These are phyloP conservation scores for Stenogyne calaminthoides DNA, from an alignment of 305 asterid genomes.

Conservation along the genomic window DNA sequence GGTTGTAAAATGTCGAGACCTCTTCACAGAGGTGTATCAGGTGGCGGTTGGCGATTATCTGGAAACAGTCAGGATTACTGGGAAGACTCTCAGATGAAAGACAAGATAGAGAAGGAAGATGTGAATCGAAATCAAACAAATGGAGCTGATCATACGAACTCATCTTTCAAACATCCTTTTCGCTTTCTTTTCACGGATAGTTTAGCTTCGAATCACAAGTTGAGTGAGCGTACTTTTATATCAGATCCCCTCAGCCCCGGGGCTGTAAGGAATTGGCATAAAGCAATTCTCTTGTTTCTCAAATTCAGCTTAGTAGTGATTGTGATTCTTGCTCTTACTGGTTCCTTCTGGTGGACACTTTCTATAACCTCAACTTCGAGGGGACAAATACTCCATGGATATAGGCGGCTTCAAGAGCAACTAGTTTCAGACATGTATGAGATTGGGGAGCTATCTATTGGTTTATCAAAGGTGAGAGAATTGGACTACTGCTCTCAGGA, in stretches of 20 bases:
- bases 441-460: conserved; percentile 80
- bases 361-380: conserved; percentile 71
- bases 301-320: conserved; percentile 71
- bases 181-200: conserved; percentile 57
- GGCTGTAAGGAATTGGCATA: conserved; percentile 59
- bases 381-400: conserved; percentile 74
- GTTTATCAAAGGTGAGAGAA: conserved; percentile 63
- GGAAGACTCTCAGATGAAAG: conserved; percentile 90
- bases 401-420: conserved; percentile 84
- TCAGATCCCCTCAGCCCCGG: conserved; percentile 75
- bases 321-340: conserved; percentile 79
- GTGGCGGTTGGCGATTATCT: conserved; percentile 62
- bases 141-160: conserved; percentile 34
- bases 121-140: conserved; percentile 36
- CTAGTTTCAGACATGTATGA: conserved; percentile 82
- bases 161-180: conserved; percentile 55
- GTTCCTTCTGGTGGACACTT: conserved; percentile 94
- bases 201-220: conserved; percentile 58
- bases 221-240: conserved; percentile 62
- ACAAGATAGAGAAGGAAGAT: conserved; percentile 79
- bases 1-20: conserved; percentile 81
- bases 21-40: conserved; percentile 77
- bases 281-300: conserved; percentile 52
- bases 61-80: conserved; percentile 58
- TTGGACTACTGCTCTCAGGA: conserved; percentile 78